Percentiles rank a stretch among this genome's conserved stretches.
These are phyloP conservation scores for Aspergillus coremiiformis DNA, from an alignment of 495 filamentous ascomycete genomes.

Conservation along the genomic window DNA sequence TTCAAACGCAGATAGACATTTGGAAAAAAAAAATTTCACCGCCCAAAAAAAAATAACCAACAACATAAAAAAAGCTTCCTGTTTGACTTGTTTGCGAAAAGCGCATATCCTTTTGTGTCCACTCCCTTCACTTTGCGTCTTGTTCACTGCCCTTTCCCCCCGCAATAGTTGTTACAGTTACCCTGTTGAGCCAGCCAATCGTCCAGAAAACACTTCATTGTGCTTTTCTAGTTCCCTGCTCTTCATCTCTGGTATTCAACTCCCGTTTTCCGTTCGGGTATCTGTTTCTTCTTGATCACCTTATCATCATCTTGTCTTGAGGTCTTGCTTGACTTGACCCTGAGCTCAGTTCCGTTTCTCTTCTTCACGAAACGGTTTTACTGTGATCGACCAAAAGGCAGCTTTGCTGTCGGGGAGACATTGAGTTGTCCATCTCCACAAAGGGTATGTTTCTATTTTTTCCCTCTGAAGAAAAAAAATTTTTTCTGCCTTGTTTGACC, in stretches of 20 bases:
- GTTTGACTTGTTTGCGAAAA: slow-evolving; percentile 8
- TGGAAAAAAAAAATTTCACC: slow-evolving; percentile 16
- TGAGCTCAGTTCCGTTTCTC: slow-evolving; percentile 10
- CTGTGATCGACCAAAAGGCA: slow-evolving; percentile 14
- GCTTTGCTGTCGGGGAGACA: slow-evolving; percentile 74
- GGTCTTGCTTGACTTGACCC: slow-evolving; percentile 8
- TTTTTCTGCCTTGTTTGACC: slow-evolving; percentile 1
- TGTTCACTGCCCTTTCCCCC: slow-evolving; percentile 14
- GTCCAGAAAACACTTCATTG: slow-evolving; percentile 40
- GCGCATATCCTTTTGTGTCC: slow-evolving; percentile 15
- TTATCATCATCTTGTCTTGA: background rate
- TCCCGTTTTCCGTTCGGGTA: slow-evolving; percentile 4
- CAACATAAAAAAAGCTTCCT: slow-evolving; percentile 10
- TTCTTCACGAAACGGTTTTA: slow-evolving; percentile 3
- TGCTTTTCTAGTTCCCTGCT: slow-evolving; percentile 29
- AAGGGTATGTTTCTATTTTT: slow-evolving; percentile 40
- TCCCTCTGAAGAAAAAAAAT: background rate
- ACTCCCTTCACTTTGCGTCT: slow-evolving; percentile 19
- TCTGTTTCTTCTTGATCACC: slow-evolving; percentile 5
- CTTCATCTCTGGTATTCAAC: slow-evolving; percentile 10
- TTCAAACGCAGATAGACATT: slow-evolving; percentile 33
- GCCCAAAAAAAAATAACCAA: slow-evolving; percentile 22
- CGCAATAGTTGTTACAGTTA: slow-evolving; percentile 5
- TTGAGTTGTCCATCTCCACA: slow-evolving; percentile 96
- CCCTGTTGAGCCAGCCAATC: slow-evolving; percentile 7